A percentile compares a stretch with the other conserved stretches of the same genome.
Conservation (phyloP, 2,329 filamentous ascomycete species). For the Exserohilum turcica region DNA sequence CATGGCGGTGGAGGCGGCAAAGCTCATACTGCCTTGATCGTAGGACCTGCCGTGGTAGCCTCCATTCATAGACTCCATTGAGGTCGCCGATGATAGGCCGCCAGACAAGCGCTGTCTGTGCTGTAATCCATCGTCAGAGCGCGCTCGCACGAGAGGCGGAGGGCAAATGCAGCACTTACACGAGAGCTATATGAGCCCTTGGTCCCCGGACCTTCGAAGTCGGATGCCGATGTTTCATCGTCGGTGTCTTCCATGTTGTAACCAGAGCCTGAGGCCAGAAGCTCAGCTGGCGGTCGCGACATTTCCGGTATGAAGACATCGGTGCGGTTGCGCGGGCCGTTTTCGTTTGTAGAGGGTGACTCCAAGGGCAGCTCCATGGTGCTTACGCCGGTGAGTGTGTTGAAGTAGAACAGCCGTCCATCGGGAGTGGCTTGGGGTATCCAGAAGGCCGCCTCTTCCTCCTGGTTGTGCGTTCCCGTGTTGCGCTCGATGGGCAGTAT, state of each 20-base stretch:
- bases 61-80: conserved; percentile 86
- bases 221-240: conserved; percentile 80
- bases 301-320: conserved; percentile 88
- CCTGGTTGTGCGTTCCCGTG: conserved; percentile 56
- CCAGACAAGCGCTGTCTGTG: conserved; percentile 64
- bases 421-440: conserved; percentile 96
- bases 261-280: conserved; percentile 85
- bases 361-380: conserved; percentile 94
- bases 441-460: conserved; percentile 94
- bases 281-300: conserved; percentile 84
- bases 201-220: conserved; percentile 77
- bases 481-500: conserved; percentile 71
- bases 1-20: conserved; percentile 51
- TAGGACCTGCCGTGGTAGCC: conserved; percentile 64
- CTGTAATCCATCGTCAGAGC: conserved; percentile 29
- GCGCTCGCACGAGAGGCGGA: conserved; percentile 1
- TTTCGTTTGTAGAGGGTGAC: conserved; percentile 81
- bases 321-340: conserved; percentile 83
- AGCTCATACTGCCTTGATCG: conserved; percentile 49
- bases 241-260: conserved; percentile 86
- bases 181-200: conserved; percentile 72
- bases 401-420: conserved; percentile 95
- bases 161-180: conserved; percentile 56
- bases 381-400: conserved; percentile 93
- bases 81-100: conserved; percentile 81